phyloP scores from a whole-genome alignment of 805 yeast species.

The Candida peoriensis region DNA sequence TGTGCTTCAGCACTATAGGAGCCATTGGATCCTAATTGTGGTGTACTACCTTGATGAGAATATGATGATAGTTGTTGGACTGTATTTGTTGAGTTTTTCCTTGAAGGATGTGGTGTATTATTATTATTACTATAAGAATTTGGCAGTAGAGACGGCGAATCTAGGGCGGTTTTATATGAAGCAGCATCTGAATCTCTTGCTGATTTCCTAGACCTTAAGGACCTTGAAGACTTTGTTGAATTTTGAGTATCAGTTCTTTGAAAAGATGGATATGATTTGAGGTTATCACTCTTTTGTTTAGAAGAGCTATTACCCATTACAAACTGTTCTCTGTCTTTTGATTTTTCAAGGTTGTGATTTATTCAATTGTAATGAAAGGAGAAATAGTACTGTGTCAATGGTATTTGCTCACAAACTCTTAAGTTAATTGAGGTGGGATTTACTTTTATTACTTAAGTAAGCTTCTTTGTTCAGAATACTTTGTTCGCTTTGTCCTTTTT shows the following conservation, averaged over 20 bases:
- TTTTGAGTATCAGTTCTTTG: slow-evolving; percentile 50
- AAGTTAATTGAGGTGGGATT: no score
- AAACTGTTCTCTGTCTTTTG: no score
- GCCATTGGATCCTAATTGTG: no score
- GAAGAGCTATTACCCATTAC: slow-evolving; percentile 28
- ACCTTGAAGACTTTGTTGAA: slow-evolving; percentile 43
- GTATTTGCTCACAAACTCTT: no score
- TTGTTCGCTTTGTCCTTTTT: no score
- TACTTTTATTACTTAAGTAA: no score
- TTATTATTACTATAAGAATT: no score
- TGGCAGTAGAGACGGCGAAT: slow-evolving; percentile 24
- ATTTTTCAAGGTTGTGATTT: no score
- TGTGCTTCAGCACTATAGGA: slow-evolving; percentile 7
- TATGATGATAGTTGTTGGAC: slow-evolving; percentile 10
- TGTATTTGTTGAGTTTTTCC: slow-evolving; percentile 21
- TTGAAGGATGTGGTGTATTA: slow-evolving; percentile 20
- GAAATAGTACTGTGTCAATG: no score
- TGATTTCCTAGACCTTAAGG: slow-evolving; percentile 31
- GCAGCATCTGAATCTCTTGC: slow-evolving; percentile 26
- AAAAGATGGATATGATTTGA: slow-evolving; percentile 36
- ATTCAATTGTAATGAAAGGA: no score
- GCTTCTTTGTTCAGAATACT: no score
- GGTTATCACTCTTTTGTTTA: slow-evolving; percentile 24
- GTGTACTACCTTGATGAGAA: no score
- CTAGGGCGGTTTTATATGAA: slow-evolving; percentile 28